Evolutionary conservation across 441 rosid species (phyloP).

Genomic region (Arabidopsis lyrata): DNA sequence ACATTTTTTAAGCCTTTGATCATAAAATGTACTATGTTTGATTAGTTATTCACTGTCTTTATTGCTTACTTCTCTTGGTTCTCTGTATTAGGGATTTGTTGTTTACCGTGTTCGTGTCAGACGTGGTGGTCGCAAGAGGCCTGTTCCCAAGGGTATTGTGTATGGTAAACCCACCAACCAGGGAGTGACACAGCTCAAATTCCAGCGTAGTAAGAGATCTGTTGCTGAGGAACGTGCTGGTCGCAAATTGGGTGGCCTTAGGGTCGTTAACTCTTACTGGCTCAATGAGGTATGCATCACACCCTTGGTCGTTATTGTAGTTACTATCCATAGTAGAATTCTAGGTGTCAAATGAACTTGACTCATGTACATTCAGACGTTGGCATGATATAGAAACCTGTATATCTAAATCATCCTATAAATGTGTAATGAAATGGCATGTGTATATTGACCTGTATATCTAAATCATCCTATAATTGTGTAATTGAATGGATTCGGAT

Average conservation of each 20-base stretch:
- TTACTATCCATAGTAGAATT: neutral
- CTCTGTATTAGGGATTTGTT: conserved; percentile 71
- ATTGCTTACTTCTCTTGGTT: neutral
- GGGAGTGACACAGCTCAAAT: conserved; percentile 99
- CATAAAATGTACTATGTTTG: neutral
- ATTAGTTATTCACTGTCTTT: neutral
- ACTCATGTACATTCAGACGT: neutral
- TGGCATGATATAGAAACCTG: neutral
- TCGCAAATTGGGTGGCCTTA: conserved; percentile 88
- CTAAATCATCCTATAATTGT: neutral
- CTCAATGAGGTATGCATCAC: conserved; percentile 68
- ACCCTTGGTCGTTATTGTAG: neutral
- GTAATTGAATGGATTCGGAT: neutral
- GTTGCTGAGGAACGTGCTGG: conserved; percentile 99
- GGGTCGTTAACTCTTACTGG: conserved; percentile 97
- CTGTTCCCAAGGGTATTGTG: conserved; percentile 95
- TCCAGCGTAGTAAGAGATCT: conserved; percentile 96
- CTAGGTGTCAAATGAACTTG: neutral
- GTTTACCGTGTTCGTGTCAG: conserved; percentile 92
- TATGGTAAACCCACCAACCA: conserved; percentile 99
- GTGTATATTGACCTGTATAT: no score
- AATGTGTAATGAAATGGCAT: no score
- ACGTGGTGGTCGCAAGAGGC: conserved; percentile 98
- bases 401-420: no score
- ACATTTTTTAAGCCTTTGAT: neutral